Evolutionary conservation across 805 yeast species (phyloP).

Genomic region (Candida golubevii): DNA sequence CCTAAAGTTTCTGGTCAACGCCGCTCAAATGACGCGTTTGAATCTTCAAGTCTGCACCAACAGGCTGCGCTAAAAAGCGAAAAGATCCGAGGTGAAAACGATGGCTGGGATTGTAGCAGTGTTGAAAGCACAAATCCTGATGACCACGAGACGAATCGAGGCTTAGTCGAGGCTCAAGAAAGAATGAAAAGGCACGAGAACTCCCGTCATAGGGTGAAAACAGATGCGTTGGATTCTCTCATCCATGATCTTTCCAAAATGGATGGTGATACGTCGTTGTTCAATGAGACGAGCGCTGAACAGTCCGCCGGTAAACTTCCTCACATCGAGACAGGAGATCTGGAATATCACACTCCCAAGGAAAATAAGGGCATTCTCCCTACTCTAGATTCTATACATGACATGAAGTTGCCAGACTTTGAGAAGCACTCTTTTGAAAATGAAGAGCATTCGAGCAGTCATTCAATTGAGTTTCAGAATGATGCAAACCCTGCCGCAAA

Average conservation of each 20-base stretch:
- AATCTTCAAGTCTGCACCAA: background rate
- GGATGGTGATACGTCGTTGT: constrained; percentile 11
- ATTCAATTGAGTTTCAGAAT: background rate
- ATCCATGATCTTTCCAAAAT: constrained; percentile 31
- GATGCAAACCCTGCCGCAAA: background rate
- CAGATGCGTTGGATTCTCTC: constrained; percentile 35
- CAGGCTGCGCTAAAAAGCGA: background rate
- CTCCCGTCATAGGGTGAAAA: constrained; percentile 15
- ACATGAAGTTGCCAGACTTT: constrained; percentile 28
- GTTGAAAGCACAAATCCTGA: constrained; percentile 18
- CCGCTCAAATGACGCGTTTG: background rate
- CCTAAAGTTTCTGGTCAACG: constrained; percentile 10
- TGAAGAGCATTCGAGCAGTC: background rate
- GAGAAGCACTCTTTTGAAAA: constrained; percentile 16
- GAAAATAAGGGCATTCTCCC: constrained; percentile 17
- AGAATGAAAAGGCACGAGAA: background rate
- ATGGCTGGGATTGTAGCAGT: constrained; percentile 28
- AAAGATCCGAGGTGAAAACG: constrained; percentile 8
- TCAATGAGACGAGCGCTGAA: background rate
- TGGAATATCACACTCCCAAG: constrained; percentile 3
- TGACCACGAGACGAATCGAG: constrained; percentile 1
- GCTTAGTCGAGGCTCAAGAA: background rate
- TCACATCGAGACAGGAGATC: constrained; percentile 1
- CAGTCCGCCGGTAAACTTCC: background rate
- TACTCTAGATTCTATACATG: constrained; percentile 20